Evolutionary conservation across 2,329 filamentous ascomycete species (phyloP).

Genomic region (Myriosclerotinia scirpicola): DNA sequence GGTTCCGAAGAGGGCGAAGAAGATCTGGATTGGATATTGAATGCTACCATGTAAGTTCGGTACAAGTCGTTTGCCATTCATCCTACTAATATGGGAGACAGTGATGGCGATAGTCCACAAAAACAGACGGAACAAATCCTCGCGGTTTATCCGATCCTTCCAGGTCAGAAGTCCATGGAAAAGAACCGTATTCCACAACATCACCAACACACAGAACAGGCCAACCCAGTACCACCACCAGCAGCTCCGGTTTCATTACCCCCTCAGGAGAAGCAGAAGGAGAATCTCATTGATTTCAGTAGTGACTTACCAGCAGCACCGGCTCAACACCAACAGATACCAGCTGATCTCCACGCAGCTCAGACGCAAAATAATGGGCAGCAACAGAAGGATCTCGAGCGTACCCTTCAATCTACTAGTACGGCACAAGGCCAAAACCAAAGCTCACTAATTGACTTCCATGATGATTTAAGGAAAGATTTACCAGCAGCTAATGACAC

Average conservation of each 20-base stretch:
- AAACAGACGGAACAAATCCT: slow-evolving; percentile 80
- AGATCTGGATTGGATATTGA: slow-evolving; percentile 92
- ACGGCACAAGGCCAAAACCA: slow-evolving; percentile 23
- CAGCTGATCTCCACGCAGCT: slow-evolving; percentile 33
- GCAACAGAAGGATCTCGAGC: slow-evolving; percentile 37
- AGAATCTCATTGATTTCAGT: slow-evolving; percentile 59
- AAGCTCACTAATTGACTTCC: slow-evolving; percentile 51
- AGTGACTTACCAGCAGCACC: slow-evolving; percentile 38
- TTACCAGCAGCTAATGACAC: slow-evolving; percentile 43
- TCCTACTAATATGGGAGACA: slow-evolving; percentile 38
- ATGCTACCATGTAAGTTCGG: slow-evolving; percentile 70
- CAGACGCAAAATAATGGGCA: slow-evolving; percentile 35
- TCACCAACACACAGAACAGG: slow-evolving; percentile 27
- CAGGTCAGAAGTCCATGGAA: slow-evolving; percentile 64
- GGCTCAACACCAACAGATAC: slow-evolving; percentile 23
- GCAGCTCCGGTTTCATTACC: slow-evolving; percentile 17
- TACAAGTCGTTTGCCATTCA: slow-evolving; percentile 2
- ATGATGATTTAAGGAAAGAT: slow-evolving; percentile 53
- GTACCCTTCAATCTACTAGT: slow-evolving; percentile 34
- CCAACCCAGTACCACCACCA: slow-evolving; percentile 24
- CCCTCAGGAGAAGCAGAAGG: slow-evolving; percentile 33
- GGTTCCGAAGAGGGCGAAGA: slow-evolving; percentile 79
- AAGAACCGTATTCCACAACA: slow-evolving; percentile 54
- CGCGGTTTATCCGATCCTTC: slow-evolving; percentile 79
- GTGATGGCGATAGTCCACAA: slow-evolving; percentile 64